These are phyloP conservation scores for Trichosporon ovoides DNA, from an alignment of 1,284 basidiomycete species.

Conservation along the genomic window DNA sequence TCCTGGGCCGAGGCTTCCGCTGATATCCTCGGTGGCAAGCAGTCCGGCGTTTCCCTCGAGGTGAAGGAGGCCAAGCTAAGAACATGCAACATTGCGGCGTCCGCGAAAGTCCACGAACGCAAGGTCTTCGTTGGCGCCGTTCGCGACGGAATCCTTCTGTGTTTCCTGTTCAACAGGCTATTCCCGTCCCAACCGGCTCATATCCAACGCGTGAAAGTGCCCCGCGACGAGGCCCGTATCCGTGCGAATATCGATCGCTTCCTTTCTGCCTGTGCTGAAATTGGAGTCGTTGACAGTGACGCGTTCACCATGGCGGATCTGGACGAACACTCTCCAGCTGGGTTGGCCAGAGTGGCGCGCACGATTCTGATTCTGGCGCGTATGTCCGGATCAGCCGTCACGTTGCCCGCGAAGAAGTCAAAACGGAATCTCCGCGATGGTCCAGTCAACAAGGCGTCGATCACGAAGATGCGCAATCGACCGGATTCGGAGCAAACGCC, in stretches of 20 bases:
- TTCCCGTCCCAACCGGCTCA: conserved; percentile 34
- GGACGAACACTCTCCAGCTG: conserved; percentile 28
- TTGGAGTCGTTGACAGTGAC: conserved; percentile 27
- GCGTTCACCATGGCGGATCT: conserved; percentile 34
- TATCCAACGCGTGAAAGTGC: conserved; percentile 37
- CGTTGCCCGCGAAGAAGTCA: conserved; percentile 1
- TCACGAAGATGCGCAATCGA: conserved; percentile 2
- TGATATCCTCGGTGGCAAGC: conserved; percentile 17
- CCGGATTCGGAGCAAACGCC: conserved; percentile 5
- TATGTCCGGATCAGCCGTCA: conserved; percentile 50
- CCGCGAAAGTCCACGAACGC: conserved; percentile 65
- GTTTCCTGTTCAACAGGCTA: conserved; percentile 54
- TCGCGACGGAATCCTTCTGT: conserved; percentile 75
- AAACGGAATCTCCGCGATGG: conserved; percentile 1
- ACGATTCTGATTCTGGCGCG: conserved; percentile 63
- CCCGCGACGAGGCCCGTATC: conserved; percentile 32
- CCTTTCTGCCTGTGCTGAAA: conserved; percentile 35
- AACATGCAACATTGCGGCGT: conserved; percentile 51
- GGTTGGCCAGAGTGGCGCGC: conserved; percentile 31
- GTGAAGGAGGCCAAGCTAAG: conserved; percentile 48
- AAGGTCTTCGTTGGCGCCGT: conserved; percentile 66
- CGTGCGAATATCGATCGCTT: conserved; percentile 38
- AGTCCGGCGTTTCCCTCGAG: conserved; percentile 15
- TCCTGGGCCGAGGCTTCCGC: conserved; percentile 47
- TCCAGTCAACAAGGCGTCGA: not conserved